A percentile compares a stretch with the other conserved stretches of the same genome.
Conservation (phyloP, 495 filamentous ascomycete genomes). For the Podospora australis region DNA sequence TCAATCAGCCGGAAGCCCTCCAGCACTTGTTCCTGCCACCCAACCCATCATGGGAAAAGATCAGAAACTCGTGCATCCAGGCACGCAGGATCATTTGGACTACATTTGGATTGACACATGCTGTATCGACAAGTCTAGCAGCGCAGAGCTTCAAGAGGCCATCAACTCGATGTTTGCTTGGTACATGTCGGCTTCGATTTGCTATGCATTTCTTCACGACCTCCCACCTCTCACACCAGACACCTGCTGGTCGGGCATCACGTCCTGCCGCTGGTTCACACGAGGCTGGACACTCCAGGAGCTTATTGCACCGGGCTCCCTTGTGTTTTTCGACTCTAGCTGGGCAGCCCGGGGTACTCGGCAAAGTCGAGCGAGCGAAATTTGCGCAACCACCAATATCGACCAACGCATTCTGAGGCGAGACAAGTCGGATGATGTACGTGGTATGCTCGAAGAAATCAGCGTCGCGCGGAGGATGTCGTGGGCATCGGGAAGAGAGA, state of each 20-base stretch:
- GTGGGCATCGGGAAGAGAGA: slow-evolving; percentile 16
- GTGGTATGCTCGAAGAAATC: too few relatives aligned
- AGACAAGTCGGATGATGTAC: neutral
- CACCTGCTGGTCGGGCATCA: too few relatives aligned
- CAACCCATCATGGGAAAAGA: slow-evolving; percentile 18
- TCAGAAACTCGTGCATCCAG: slow-evolving; percentile 27
- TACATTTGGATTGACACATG: slow-evolving; percentile 44
- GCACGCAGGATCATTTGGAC: slow-evolving; percentile 19
- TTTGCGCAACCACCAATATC: too few relatives aligned
- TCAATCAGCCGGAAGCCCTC: neutral
- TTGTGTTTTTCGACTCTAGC: slow-evolving; percentile 25
- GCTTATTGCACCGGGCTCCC: slow-evolving; percentile 27
- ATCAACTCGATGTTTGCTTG: slow-evolving; percentile 45
- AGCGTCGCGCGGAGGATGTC: slow-evolving; percentile 20
- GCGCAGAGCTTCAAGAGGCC: slow-evolving; percentile 37
- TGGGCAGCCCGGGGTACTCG: slow-evolving; percentile 16
- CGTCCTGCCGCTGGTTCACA: slow-evolving; percentile 27
- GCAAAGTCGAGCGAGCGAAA: neutral
- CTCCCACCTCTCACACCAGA: neutral
- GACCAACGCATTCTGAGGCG: neutral
- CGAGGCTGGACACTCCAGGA: slow-evolving; percentile 38
- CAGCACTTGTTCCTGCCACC: neutral
- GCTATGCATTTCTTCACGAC: slow-evolving; percentile 29
- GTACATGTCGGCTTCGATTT: slow-evolving; percentile 27
- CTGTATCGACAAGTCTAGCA: slow-evolving; percentile 42